These are phyloP conservation scores for Heterobasidion irregulare DNA, from an alignment of 1,284 basidiomycete genomes.

Conservation along the genomic window DNA sequence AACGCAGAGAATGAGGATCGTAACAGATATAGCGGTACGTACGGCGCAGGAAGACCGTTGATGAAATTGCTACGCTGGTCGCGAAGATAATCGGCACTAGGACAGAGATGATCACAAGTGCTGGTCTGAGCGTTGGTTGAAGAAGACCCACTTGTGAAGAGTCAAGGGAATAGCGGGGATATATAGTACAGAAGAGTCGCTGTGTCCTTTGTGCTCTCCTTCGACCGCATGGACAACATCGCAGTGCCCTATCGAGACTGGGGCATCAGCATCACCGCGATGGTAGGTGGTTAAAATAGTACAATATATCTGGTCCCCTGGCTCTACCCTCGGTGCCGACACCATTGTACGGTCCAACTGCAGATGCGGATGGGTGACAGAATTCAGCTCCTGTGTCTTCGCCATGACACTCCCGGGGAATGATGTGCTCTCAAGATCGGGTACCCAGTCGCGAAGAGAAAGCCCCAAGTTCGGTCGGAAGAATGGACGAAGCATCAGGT, in stretches of 20 bases:
- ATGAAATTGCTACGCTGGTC: slow-evolving; percentile 51
- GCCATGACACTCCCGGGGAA: slow-evolving; percentile 62
- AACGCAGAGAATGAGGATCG: not conserved
- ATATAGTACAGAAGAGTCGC: slow-evolving; percentile 72
- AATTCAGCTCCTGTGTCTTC: slow-evolving; percentile 57
- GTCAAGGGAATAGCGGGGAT: slow-evolving; percentile 75
- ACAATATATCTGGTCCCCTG: slow-evolving; percentile 77
- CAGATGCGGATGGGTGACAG: slow-evolving; percentile 65
- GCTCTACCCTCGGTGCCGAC: slow-evolving; percentile 45
- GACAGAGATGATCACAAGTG: not conserved
- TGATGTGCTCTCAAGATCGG: slow-evolving; percentile 45
- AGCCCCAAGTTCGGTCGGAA: slow-evolving; percentile 36
- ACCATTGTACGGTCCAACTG: slow-evolving; percentile 44
- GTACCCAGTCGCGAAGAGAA: slow-evolving; percentile 45
- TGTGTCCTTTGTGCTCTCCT: slow-evolving; percentile 43
- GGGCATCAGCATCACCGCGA: not conserved
- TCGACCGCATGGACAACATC: slow-evolving; percentile 74
- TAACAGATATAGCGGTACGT: slow-evolving; percentile 15
- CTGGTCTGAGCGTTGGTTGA: not conserved
- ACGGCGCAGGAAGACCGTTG: slow-evolving; percentile 51
- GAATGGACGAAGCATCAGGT: slow-evolving; percentile 70
- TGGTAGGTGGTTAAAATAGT: slow-evolving; percentile 9
- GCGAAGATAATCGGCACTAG: slow-evolving; percentile 51
- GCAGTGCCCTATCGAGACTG: slow-evolving; percentile 38
- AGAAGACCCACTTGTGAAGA: slow-evolving; percentile 39